phyloP scores from a whole-genome alignment of 805 yeast species.

The Teunomyces aglyptinius region DNA sequence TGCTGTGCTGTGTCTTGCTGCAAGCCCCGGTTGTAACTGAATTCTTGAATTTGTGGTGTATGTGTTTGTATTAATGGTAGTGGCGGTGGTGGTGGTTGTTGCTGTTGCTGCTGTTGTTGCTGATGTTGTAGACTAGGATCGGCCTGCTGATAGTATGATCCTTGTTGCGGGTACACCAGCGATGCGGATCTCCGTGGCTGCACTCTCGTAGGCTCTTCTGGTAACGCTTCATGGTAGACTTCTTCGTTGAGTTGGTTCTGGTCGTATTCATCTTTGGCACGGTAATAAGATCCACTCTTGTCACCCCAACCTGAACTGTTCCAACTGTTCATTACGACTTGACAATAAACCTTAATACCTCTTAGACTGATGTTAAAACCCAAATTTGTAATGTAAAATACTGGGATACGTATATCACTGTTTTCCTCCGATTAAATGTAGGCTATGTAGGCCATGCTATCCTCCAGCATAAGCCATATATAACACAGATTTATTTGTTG shows the following conservation, averaged over 20 bases:
- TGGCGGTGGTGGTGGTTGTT: conserved; percentile 5
- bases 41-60: conserved; percentile 2
- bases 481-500: background rate
- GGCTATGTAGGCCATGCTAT: conserved; percentile 1
- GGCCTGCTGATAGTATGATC: background rate
- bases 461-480: background rate
- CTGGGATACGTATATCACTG: background rate
- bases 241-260: background rate
- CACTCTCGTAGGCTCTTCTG: background rate
- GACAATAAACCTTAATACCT: background rate
- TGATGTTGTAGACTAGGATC: conserved; percentile 5
- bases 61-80: conserved; percentile 1
- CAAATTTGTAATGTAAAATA: background rate
- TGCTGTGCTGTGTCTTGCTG: background rate
- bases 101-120: conserved; percentile 6
- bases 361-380: background rate
- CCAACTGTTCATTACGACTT: conserved; percentile 6
- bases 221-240: background rate
- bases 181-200: background rate
- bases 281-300: conserved; percentile 1
- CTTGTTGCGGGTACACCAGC: background rate
- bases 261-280: background rate
- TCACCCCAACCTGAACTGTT: conserved; percentile 5
- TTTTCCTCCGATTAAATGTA: background rate
- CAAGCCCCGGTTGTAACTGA: background rate